These are phyloP conservation scores for Yamadazyma takamatsuzukensis DNA, from an alignment of 805 yeast genomes.

Conservation along the genomic window DNA sequence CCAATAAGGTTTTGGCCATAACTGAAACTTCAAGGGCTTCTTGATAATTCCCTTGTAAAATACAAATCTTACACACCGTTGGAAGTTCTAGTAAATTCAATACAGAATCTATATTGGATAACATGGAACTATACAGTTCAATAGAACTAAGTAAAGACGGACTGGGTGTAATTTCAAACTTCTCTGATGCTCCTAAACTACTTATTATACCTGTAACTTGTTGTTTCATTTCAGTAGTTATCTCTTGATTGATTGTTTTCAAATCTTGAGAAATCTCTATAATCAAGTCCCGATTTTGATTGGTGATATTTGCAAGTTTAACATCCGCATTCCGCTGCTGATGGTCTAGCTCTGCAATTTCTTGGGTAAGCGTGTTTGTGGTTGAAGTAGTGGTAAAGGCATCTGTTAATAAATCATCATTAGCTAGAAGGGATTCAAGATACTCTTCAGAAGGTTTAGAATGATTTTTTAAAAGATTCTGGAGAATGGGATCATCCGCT, in stretches of 20 bases:
- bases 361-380: slow-evolving; percentile 49
- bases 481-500: too few relatives aligned
- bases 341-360: slow-evolving; percentile 69
- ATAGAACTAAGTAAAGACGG: slow-evolving; percentile 21
- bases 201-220: slow-evolving; percentile 15
- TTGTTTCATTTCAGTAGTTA: slow-evolving; percentile 13
- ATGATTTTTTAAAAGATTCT: too few relatives aligned
- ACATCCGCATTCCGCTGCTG: slow-evolving; percentile 46
- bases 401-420: slow-evolving; percentile 45
- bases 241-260: slow-evolving; percentile 26
- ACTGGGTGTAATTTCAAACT: slow-evolving; percentile 12
- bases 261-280: slow-evolving; percentile 37
- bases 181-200: slow-evolving; percentile 4
- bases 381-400: slow-evolving; percentile 27
- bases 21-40: slow-evolving; percentile 84
- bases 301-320: slow-evolving; percentile 39
- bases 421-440: slow-evolving; percentile 42
- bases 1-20: slow-evolving; percentile 62
- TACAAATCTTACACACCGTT: slow-evolving; percentile 76
- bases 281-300: slow-evolving; percentile 43
- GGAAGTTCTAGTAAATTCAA: slow-evolving; percentile 83
- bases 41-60: slow-evolving; percentile 79
- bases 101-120: slow-evolving; percentile 64
- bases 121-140: slow-evolving; percentile 30
- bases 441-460: slow-evolving; percentile 30